These are phyloP conservation scores for Cyclotella atomus DNA, from an alignment of 108 stramenopile genomes.

Conservation along the genomic window DNA sequence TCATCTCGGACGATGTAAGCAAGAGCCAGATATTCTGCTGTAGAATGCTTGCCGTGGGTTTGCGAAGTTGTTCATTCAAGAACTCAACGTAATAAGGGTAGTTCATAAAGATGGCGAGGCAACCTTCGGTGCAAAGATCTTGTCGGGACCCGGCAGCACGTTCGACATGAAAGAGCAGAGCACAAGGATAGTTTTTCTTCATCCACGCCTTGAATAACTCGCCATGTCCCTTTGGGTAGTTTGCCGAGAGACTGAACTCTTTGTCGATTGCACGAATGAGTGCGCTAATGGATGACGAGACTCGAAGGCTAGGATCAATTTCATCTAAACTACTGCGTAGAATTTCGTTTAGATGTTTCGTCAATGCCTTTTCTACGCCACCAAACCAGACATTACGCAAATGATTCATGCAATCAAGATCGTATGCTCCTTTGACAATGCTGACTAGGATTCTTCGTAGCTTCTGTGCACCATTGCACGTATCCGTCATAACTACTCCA, in stretches of 20 bases:
- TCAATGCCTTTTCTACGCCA: conserved; percentile 10
- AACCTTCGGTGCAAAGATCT: conserved; percentile 26
- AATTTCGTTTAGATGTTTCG: neutral
- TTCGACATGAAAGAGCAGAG: conserved; percentile 26
- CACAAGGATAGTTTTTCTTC: conserved; percentile 14
- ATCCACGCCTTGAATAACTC: conserved; percentile 22
- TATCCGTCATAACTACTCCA: conserved; percentile 16
- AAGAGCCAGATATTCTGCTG: conserved; percentile 16
- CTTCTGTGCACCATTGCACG: conserved; percentile 18
- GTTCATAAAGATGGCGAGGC: conserved; percentile 3
- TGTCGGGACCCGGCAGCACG: conserved; percentile 30
- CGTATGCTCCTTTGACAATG: neutral
- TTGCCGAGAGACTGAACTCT: conserved; percentile 30
- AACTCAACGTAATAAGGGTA: conserved; percentile 28
- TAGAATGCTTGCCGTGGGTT: conserved; percentile 9
- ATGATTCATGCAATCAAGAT: conserved; percentile 12
- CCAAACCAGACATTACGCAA: conserved; percentile 31
- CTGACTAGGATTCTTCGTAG: neutral
- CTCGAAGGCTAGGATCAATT: conserved; percentile 28
- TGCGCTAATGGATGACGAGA: conserved; percentile 14
- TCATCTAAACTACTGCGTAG: conserved; percentile 20
- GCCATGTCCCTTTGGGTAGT: conserved; percentile 42
- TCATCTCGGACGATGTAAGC: conserved; percentile 27
- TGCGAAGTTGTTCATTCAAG: conserved; percentile 21
- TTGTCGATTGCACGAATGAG: conserved; percentile 20